Evolutionary conservation across 1,284 basidiomycete genomes (phyloP).

Genomic region (Marasmius tenuissimus): DNA sequence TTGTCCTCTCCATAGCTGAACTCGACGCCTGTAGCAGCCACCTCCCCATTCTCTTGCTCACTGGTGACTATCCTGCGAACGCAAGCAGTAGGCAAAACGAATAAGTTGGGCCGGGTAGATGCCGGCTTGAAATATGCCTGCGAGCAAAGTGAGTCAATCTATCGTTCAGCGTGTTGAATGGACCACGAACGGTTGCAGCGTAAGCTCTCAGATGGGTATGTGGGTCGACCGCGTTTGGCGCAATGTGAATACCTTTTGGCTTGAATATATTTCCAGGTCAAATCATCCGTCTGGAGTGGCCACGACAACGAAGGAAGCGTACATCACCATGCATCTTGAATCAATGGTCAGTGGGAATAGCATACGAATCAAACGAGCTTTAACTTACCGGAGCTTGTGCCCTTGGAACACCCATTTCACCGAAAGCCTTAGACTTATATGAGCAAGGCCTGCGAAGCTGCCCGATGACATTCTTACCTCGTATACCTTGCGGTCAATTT

Average conservation of each 20-base stretch:
- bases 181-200: slow-evolving; percentile 12
- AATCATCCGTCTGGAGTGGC: too few relatives aligned
- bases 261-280: not conserved
- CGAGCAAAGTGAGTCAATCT: not conserved
- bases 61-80: slow-evolving; percentile 10
- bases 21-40: not conserved
- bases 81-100: slow-evolving; percentile 11
- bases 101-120: slow-evolving; percentile 13
- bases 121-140: slow-evolving; percentile 12
- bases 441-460: not conserved
- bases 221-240: slow-evolving; percentile 16
- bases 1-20: not conserved
- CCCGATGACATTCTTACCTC: not conserved
- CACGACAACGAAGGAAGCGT: not conserved
- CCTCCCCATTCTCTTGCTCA: not conserved
- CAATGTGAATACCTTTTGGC: slow-evolving; percentile 15
- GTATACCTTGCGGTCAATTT: slow-evolving; percentile 7
- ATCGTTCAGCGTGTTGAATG: not conserved
- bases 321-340: slow-evolving; percentile 11
- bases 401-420: slow-evolving; percentile 7
- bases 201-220: slow-evolving; percentile 16
- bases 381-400: slow-evolving; percentile 11
- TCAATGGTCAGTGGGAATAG: not conserved
- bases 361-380: not conserved
- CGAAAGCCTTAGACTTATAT: slow-evolving; percentile 5